A percentile compares a stretch with the other conserved stretches of the same genome.
Conservation (phyloP, 2,329 filamentous ascomycete species). For the Clarireedia paspali region DNA sequence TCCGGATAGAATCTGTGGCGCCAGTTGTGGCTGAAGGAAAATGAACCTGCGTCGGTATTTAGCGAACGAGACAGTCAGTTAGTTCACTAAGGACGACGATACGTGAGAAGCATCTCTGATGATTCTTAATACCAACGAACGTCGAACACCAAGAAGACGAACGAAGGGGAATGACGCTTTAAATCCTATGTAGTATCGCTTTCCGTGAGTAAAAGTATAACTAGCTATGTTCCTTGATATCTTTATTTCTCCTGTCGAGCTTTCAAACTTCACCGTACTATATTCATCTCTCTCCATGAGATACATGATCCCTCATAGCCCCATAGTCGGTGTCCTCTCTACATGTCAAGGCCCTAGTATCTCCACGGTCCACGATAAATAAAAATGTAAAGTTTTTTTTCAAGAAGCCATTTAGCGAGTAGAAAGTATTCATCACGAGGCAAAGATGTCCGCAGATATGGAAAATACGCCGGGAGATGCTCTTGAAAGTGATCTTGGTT, state of each 20-base stretch:
- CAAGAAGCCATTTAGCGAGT: background rate
- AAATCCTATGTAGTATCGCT: background rate
- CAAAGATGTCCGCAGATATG: background rate
- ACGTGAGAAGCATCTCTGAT: too few relatives aligned
- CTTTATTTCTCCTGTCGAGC: background rate
- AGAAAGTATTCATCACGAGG: background rate
- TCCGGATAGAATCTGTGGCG: too few relatives aligned
- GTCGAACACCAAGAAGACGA: background rate
- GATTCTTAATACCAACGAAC: background rate
- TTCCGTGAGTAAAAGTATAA: background rate
- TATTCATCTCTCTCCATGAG: background rate
- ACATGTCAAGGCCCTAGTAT: background rate
- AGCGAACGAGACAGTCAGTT: too few relatives aligned
- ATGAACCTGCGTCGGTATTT: too few relatives aligned
- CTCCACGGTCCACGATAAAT: too few relatives aligned
- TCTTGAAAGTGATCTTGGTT: background rate
- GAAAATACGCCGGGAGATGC: constrained; percentile 1
- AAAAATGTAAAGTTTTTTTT: background rate
- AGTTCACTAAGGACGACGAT: too few relatives aligned
- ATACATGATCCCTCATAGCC: background rate
- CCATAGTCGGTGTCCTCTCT: background rate
- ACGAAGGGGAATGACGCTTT: background rate
- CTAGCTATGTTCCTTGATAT: constrained; percentile 3
- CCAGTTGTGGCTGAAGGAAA: too few relatives aligned
- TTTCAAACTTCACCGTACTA: background rate